A percentile compares a stretch with the other conserved stretches of the same genome.
Conservation (phyloP, 2,329 filamentous ascomycete species). For the Pyrenophora seminiperda region DNA sequence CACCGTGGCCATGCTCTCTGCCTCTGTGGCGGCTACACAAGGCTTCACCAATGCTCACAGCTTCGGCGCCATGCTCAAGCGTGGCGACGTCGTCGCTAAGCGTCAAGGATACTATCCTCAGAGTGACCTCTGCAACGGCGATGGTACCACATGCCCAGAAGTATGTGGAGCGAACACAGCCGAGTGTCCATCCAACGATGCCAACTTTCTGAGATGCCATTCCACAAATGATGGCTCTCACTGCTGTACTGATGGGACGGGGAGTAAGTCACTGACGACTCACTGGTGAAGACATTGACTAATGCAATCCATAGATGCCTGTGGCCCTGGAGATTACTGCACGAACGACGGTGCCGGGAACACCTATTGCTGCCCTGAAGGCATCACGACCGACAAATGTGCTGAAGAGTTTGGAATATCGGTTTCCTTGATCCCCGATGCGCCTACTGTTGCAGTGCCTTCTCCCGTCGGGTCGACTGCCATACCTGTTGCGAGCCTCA, state of each 20-base stretch:
- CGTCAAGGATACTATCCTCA: constrained; percentile 4
- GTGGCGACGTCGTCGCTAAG: not conserved
- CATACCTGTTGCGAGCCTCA: not conserved
- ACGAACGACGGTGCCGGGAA: constrained; percentile 57
- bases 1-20: not conserved
- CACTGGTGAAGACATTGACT: constrained; percentile 8
- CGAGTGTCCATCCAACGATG: not conserved
- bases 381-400: constrained; percentile 60
- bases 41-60: not conserved
- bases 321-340: constrained; percentile 67
- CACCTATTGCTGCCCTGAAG: constrained; percentile 67
- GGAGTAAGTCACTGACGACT: not conserved
- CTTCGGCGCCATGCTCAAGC: not conserved
- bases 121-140: not conserved
- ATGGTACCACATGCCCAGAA: not conserved
- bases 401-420: constrained; percentile 41
- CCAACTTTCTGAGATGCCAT: not conserved
- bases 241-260: constrained; percentile 1
- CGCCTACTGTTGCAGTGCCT: not conserved
- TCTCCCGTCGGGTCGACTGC: not conserved
- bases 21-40: not conserved
- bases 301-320: constrained; percentile 62
- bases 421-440: not conserved
- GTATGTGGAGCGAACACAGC: not conserved
- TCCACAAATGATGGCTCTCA: not conserved